Percentiles rank a stretch among this genome's conserved stretches.
Conservation (phyloP, 1,284 basidiomycete genomes). For the Puccinia sorghi region DNA sequence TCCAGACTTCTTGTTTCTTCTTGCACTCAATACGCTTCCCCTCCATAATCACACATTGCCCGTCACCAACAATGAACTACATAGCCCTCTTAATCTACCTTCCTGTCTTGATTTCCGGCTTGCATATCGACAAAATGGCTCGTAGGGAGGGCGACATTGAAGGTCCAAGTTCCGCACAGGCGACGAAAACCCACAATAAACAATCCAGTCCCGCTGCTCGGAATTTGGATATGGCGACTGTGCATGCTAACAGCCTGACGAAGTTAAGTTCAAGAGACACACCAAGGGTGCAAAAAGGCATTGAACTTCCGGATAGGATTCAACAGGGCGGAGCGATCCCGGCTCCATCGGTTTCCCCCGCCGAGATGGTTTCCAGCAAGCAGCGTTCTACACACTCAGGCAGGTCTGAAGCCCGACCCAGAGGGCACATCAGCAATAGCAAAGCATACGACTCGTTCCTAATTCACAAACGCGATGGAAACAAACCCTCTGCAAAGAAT, state of each 20-base stretch:
- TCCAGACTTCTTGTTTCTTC: background rate
- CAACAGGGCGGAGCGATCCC: background rate
- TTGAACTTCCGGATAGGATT: too few relatives aligned
- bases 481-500: background rate
- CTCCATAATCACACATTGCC: background rate
- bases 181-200: background rate
- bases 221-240: background rate
- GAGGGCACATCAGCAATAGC: background rate
- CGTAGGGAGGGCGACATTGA: background rate
- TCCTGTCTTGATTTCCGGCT: background rate
- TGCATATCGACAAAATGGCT: background rate
- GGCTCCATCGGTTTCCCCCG: background rate
- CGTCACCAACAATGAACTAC: background rate
- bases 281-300: background rate
- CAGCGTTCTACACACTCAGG: background rate
- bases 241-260: background rate
- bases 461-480: background rate
- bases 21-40: background rate
- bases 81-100: background rate
- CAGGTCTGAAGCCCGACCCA: background rate
- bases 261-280: background rate
- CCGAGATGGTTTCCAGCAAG: background rate
- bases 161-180: background rate
- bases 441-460: constrained; percentile 2
- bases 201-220: background rate